These are phyloP conservation scores for Fraxinus ornus DNA, from an alignment of 305 asterid species.

Conservation along the genomic window DNA sequence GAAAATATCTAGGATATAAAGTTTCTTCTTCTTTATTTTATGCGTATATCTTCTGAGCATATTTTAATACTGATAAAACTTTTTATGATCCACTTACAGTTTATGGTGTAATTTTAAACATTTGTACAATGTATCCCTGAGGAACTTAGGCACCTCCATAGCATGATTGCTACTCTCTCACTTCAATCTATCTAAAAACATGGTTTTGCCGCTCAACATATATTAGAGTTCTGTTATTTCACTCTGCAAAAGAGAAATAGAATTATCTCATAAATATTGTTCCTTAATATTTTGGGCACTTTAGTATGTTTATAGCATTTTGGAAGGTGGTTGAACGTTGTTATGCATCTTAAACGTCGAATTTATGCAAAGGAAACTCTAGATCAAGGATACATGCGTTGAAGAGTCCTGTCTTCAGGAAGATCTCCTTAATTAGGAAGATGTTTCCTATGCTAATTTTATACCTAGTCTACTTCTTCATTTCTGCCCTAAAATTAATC, in stretches of 20 bases:
- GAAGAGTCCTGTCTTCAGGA: not conserved
- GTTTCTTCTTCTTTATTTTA: not conserved
- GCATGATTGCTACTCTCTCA: not conserved
- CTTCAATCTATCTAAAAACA: not conserved
- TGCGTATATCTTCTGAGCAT: not conserved
- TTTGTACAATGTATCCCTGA: not conserved
- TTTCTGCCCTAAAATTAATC: not conserved
- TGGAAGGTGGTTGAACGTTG: not conserved
- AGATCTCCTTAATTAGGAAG: not conserved
- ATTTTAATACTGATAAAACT: not conserved
- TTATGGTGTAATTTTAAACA: not conserved
- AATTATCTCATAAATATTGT: not conserved
- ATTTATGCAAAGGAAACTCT: not conserved
- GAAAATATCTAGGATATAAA: not conserved
- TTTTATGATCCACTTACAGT: not conserved
- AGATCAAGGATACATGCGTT: not conserved
- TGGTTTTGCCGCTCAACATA: not conserved
- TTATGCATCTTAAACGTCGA: not conserved
- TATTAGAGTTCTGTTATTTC: not conserved
- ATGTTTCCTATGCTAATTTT: not conserved
- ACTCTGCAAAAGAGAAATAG: not conserved
- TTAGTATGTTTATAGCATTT: not conserved
- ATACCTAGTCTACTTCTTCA: not conserved
- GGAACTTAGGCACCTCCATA: not conserved
- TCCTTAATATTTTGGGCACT: not conserved